Evolutionary conservation across 1,284 basidiomycete genomes (phyloP), one percentile per base, ranked within the genome.

Genomic region (Cryptococcus hybrid): DNA sequence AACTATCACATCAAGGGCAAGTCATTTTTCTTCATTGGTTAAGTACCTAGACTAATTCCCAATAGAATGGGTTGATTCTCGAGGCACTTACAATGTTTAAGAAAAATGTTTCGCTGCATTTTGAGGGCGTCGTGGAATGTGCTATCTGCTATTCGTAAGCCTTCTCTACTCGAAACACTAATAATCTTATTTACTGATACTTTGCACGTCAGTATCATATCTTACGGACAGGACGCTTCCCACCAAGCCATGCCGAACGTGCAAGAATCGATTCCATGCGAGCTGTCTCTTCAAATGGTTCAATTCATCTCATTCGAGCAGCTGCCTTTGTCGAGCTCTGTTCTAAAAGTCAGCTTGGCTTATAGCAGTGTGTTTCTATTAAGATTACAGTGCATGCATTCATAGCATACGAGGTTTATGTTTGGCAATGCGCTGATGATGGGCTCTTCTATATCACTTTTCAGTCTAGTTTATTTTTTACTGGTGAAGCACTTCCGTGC

Each of bases 241-340:
- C 0, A 87, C 86, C 63, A 96, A 95, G 71, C 88, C 91, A 0
- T 99, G 96, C 80, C 87, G 86, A 75, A 98, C 90, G 2, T 97
- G 94, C 80, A 92, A 90, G 78, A 97, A 98, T 78, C 83, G 87
- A 49, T 99, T 98, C 84, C 96, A 99, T 75, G 87, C 91, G 0
- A 86, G 84, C 37, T 97, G 94, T 79, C 78, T 96, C 60, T 96
- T 88, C 81, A 95, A 94, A 86, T 96, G 93, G 94, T 95, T 95
- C 80, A 89, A 88, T 70, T 86, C 88, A 37, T 79, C 76, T 61
- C 90, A 94, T 77, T 87, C 89, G 3, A 90, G 89, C 5, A 91
- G 87, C 54, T 98, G 94, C 74, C 78, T 98, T 47, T 97, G 94
- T 76, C 84, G 94, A 55, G 76, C 79, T 3, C 68, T 83, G 47